phyloP scores from a whole-genome alignment of 768 basidiomycete species.

The Chiua virens region DNA sequence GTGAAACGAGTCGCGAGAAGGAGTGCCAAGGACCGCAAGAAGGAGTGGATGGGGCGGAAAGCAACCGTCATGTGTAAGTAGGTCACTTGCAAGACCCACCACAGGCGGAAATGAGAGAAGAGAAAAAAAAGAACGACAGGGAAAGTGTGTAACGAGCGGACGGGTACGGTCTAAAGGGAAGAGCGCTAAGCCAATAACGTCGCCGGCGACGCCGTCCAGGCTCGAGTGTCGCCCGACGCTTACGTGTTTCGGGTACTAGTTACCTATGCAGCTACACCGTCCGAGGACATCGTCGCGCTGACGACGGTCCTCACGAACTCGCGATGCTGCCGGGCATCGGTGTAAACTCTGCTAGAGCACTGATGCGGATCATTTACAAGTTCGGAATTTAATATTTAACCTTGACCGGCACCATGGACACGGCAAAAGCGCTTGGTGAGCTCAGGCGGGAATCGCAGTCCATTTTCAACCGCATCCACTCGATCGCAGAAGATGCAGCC shows the following conservation, averaged over 20 bases:
- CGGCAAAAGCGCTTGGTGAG: slow-evolving; percentile 39
- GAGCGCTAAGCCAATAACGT: not conserved
- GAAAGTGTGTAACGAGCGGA: slow-evolving; percentile 14
- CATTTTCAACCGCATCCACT: slow-evolving; percentile 85
- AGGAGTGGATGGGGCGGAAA: slow-evolving; percentile 17
- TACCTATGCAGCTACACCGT: not conserved
- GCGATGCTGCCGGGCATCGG: no score
- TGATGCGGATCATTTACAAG: no score
- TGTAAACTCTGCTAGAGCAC: no score
- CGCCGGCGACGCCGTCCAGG: not conserved
- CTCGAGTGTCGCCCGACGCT: not conserved
- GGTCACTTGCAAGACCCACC: slow-evolving; percentile 17
- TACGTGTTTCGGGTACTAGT: slow-evolving; percentile 4
- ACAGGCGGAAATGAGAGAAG: slow-evolving; percentile 2
- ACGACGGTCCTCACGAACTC: slow-evolving; percentile 2
- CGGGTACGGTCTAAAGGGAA: slow-evolving; percentile 10
- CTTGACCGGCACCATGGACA: not conserved
- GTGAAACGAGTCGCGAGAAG: slow-evolving; percentile 10
- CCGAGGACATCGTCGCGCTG: slow-evolving; percentile 13
- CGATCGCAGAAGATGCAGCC: slow-evolving; percentile 70
- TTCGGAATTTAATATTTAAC: no score
- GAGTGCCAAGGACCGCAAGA: slow-evolving; percentile 15
- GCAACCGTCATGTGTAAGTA: slow-evolving; percentile 27
- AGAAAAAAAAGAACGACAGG: slow-evolving; percentile 11
- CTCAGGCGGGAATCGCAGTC: slow-evolving; percentile 72